Conservation (phyloP, 768 basidiomycete species). For the Kwoniella europaea region DNA sequence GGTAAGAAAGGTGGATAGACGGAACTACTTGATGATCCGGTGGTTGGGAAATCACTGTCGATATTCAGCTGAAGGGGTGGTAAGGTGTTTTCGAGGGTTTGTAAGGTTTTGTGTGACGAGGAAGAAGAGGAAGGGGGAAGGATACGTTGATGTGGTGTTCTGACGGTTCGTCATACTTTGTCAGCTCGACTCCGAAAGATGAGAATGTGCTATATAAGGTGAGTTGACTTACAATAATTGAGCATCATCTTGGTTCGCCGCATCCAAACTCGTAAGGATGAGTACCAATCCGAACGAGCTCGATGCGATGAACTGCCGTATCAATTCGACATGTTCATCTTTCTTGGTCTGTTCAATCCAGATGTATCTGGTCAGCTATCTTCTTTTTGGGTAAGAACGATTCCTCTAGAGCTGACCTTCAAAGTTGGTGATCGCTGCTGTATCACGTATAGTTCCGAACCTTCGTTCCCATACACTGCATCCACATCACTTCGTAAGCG, state of each 20-base stretch:
- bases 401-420: conserved; percentile 63
- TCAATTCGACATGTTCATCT: conserved; percentile 67
- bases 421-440: conserved; percentile 81
- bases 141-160: conserved; percentile 56
- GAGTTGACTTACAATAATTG: conserved; percentile 74
- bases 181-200: no score
- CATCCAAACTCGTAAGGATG: conserved; percentile 76
- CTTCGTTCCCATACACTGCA: conserved; percentile 70
- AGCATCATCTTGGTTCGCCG: conserved; percentile 71
- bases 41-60: conserved; percentile 1
- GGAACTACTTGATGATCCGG: conserved; percentile 17
- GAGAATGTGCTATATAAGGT: no score
- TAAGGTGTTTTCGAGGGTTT: conserved; percentile 60
- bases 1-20: conserved; percentile 72
- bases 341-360: conserved; percentile 66
- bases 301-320: conserved; percentile 66
- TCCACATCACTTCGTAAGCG: conserved; percentile 8
- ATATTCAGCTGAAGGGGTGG: conserved; percentile 36
- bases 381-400: background rate
- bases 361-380: background rate
- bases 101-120: conserved; percentile 64
- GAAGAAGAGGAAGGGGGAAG: conserved; percentile 62
- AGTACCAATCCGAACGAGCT: conserved; percentile 65
- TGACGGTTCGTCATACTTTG: background rate
- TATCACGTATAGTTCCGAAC: conserved; percentile 65